Evolutionary conservation across 495 filamentous ascomycete genomes (phyloP).

Genomic region (Hypoxylon lenormandii): DNA sequence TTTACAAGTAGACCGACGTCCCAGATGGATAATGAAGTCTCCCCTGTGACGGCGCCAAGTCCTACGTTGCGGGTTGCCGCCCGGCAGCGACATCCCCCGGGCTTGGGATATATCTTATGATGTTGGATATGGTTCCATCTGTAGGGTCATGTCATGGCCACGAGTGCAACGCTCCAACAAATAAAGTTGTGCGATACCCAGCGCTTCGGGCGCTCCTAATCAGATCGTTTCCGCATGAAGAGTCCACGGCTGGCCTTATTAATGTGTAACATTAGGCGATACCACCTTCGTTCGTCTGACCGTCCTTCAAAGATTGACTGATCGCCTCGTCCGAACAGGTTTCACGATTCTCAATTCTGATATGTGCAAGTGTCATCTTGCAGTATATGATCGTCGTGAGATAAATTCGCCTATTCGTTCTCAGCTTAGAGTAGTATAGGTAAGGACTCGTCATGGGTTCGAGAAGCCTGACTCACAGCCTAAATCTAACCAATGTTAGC

Average conservation of each 20-base stretch:
- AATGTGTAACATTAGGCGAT: constrained; percentile 11
- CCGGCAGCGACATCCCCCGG: constrained; percentile 32
- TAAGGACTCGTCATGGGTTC: no score
- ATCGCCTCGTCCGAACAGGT: constrained; percentile 37
- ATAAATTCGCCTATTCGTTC: background rate
- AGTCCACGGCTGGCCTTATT: constrained; percentile 6
- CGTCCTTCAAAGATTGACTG: constrained; percentile 21
- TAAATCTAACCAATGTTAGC: no score
- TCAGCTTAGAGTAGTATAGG: no score
- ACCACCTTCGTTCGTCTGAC: constrained; percentile 20
- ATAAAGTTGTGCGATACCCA: constrained; percentile 6
- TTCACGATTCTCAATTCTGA: constrained; percentile 13
- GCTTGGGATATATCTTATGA: constrained; percentile 36
- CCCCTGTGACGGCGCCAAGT: constrained; percentile 38
- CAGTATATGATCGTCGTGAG: constrained; percentile 18
- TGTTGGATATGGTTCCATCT: constrained; percentile 38
- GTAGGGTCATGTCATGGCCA: constrained; percentile 12
- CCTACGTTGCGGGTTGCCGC: constrained; percentile 8
- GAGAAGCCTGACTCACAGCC: no score
- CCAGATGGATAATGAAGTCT: background rate
- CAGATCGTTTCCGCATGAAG: constrained; percentile 16
- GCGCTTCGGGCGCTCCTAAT: background rate
- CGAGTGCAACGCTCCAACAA: constrained; percentile 3
- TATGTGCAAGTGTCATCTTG: constrained; percentile 10
- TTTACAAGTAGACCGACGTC: background rate